Evolutionary conservation across 2,329 filamentous ascomycete genomes (phyloP), one percentile per base, ranked within the genome.

Genomic region (Botryotinia calthae): DNA sequence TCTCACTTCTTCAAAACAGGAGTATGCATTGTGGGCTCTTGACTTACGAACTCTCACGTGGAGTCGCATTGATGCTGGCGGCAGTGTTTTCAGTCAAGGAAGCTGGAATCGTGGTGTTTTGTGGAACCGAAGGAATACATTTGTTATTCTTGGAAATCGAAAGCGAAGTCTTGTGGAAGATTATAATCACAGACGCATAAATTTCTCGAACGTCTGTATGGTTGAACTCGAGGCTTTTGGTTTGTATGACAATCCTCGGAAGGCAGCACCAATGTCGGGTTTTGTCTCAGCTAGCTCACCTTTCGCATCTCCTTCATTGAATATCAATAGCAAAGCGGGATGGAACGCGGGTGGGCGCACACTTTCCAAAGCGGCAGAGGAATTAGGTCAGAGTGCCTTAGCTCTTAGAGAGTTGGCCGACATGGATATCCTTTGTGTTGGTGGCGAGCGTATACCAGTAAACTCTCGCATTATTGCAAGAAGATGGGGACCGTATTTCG

Each of bases 221-320:
- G 95, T 99, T 14, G 96, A 99, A 82, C 86, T 99, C 18, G 96
- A 99, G 81, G 95, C 96, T 0, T 99, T 98, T 84, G 96, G 96
- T 1, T 90, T 99, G 61, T 98, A 98, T 81, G 95, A 98, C 80
- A 99, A 98, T 81, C 95, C 96, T 18, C 89, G 95, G 76, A 92
- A 91, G 80, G 89, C 87, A 0, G 85, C 89, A 7, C 93, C 95
- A 1, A 90, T 93, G 78, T 97, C 94, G 0, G 92, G 90, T 16
- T 98, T 96, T 81, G 86, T 91, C 72, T 98, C 95, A 1, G 91
- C 93, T 37, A 97, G 94, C 82, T 91, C 82, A 84, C 93, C 85
- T 40, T 91, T 85, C 80, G 90, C 83, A 72, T 87, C 82, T 44
- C 81, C 89, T 59, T 85, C 87, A 1, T 84, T 80, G 25, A 79